phyloP scores from a whole-genome alignment of 2,329 filamentous ascomycete species.

The Lasiodiplodia gonubiensis region DNA sequence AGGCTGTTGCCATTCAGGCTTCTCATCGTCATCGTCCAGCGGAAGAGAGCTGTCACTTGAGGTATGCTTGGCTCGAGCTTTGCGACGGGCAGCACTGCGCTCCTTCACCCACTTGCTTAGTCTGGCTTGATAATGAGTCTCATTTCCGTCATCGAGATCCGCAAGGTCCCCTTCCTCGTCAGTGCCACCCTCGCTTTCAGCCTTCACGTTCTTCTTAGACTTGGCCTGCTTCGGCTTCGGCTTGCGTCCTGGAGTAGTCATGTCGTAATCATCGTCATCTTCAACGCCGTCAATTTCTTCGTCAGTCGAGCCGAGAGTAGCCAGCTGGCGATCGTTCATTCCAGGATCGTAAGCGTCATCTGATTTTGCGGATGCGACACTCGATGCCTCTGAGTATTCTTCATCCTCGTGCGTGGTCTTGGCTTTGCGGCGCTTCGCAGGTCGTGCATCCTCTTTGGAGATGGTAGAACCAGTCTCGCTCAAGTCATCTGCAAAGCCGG shows the following conservation, averaged over 20 bases:
- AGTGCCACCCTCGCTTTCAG: conserved; percentile 32
- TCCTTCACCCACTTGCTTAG: conserved; percentile 75
- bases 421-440: conserved; percentile 41
- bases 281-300: conserved; percentile 42
- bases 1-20: conserved; percentile 78
- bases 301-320: conserved; percentile 47
- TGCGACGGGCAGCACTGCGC: conserved; percentile 64
- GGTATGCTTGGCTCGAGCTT: conserved; percentile 45
- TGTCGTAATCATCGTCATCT: conserved; percentile 47
- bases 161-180: conserved; percentile 56
- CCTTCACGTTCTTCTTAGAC: conserved; percentile 34
- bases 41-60: neutral
- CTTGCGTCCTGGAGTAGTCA: conserved; percentile 47
- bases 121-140: conserved; percentile 76
- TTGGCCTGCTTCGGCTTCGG: conserved; percentile 38
- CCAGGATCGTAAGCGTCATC: conserved; percentile 51
- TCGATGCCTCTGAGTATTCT: conserved; percentile 31
- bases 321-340: conserved; percentile 47
- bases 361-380: conserved; percentile 41
- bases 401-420: conserved; percentile 20
- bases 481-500: conserved; percentile 49
- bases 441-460: conserved; percentile 19
- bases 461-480: neutral
- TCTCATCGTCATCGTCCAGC: conserved; percentile 48
- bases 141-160: conserved; percentile 86